Evolutionary conservation across 805 yeast species (phyloP), one percentile per base, ranked within the genome.

Genomic region (Ogataea pilisensis): DNA sequence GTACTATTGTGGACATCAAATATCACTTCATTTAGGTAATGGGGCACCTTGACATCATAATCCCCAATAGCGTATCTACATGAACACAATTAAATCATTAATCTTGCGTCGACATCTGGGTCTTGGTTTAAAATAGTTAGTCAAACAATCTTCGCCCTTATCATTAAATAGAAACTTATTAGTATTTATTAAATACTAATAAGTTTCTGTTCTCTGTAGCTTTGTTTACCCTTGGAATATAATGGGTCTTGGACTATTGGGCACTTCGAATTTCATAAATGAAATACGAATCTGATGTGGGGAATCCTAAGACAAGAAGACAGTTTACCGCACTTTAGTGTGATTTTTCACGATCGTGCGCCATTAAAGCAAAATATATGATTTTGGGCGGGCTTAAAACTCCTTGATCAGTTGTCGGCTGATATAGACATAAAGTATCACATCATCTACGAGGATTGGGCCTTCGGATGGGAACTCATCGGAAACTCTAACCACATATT

Each of bases 271-370:
- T 73, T 71, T 14, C 78, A 55, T 13, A 76, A 53, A 53, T 76
- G 82, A 7, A n/a, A 76, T 73, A 12, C 82, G 58, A 17, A 76
- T 73, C 50, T 76, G 82, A 57, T 76, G 82, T 59, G n/a, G 69
- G 72, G 37, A 69, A 65, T 0, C 82, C 82, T 1, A 76, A 67
- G 3, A 65, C 39, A 0, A 80, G 78, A 22, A 51, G 49, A 45
- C 80, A 75, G 38, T 50, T 32, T 1, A 76, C 72, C 0, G 74
- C 49, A 44, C 75, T 70, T 41, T 72, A 41, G 26, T 60, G 43
- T n/a, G n/a, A n/a, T 3, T 44, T 27, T 3, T 45, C 39, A 2
- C 35, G 19, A 42, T 55, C 53, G 44, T 70, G 72, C 9, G 33
- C 17, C 0, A 57, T 6, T 14, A 42, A 25, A n/a, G n/a, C n/a